Evolutionary conservation across 345 rosid genomes (phyloP).

Genomic region (Angophora floribunda): DNA sequence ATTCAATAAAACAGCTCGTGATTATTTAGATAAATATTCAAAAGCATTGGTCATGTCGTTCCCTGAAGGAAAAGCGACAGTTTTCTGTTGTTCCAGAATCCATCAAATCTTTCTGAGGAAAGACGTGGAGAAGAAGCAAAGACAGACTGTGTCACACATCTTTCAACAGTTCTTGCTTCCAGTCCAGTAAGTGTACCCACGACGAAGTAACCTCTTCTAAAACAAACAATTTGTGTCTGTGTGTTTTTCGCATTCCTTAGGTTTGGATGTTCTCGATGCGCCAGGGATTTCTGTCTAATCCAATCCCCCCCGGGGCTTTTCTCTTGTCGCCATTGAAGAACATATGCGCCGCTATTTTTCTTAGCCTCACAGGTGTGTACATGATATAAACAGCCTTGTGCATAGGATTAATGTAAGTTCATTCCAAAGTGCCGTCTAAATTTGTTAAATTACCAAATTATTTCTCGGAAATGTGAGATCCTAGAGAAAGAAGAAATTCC

Average conservation of each 20-base stretch:
- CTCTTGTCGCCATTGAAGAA: not conserved
- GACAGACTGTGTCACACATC: not conserved
- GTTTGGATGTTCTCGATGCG: not conserved
- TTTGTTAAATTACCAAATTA: not conserved
- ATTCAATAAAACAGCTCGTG: not conserved
- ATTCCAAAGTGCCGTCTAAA: not conserved
- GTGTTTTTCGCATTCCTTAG: not conserved
- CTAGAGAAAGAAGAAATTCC: not conserved
- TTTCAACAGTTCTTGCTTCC: not conserved
- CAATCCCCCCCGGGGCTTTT: not conserved
- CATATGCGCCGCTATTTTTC: not conserved
- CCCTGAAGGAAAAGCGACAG: not conserved
- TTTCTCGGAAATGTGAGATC: not conserved
- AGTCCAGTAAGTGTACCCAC: not conserved
- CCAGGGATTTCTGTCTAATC: not conserved
- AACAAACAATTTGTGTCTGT: not conserved
- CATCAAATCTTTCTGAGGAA: not conserved
- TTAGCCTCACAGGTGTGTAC: not conserved
- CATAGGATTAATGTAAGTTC: not conserved
- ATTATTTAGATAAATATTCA: not conserved
- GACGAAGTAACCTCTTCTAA: not conserved
- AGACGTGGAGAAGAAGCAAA: constrained; percentile 62
- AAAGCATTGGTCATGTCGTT: not conserved
- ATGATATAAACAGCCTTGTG: not conserved
- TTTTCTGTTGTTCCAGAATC: constrained; percentile 24